Base-by-base conservation (phyloP, 129 eudicot species). In the Flaveria trinervia region DNA sequence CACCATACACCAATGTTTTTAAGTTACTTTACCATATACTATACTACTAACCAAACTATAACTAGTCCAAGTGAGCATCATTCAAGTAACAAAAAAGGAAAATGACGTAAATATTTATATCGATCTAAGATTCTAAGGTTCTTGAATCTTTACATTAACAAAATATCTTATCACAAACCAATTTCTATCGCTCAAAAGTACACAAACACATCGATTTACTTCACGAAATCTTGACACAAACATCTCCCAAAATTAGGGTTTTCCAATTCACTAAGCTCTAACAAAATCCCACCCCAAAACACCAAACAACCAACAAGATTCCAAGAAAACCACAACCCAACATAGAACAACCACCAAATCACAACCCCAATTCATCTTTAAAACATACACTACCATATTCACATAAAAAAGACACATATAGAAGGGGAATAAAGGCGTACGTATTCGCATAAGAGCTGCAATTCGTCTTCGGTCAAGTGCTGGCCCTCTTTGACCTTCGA, bases 391-490 rank as follows among this genome's bases (percentile, higher is more conserved):
- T 68, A 18, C 17, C 71, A 68, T 14, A 76, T 9, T 16, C 15
- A 45, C 13, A 60, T 25, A n/a, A 23, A 67, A 18, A 18, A 26
- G 23, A 33, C 25, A 33, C 41, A 64, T 11, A 36, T 23, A 41
- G 41, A 70, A 70, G 45, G 43, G 3, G 73, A 39, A 71, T 25
- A 23, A 77, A 57, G 5, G 46, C 79, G 43, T 85, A 94, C 98
- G 77, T 89, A 94, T 94, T 94, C 98, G 84, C 98, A 94, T 68
- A 94, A 82, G 23, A 94, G 97, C 92, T 91, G 98, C 77, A 94
- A 96, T 91, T 94, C 97, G 50, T 94, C 96, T 77, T 94, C 98
- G 16, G 97, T 79, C 87, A 94, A 86, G 88, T 94, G 98, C 74
- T 94, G 92, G 1, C 98, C 98, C 17, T 94, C 98, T 83, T 94